Conservation (phyloP, 78 protist species). For the Neovahlkampfia damariscottae region DNA sequence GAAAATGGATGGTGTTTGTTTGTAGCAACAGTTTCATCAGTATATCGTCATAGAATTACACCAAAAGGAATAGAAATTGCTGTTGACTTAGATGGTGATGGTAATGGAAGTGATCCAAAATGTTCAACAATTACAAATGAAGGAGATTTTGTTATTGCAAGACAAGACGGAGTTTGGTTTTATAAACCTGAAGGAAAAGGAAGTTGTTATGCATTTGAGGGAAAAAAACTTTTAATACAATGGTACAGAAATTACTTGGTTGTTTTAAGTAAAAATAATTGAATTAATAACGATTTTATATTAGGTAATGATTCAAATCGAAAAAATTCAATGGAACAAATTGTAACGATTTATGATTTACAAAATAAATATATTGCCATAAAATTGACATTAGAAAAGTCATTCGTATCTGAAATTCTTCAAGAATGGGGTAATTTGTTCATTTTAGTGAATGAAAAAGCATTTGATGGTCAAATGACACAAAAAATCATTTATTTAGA, state of each 20-base stretch:
- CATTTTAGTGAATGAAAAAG: conserved; percentile 38
- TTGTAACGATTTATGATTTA: conserved; percentile 65
- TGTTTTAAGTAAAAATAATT: conserved; percentile 13
- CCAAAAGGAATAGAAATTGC: neutral
- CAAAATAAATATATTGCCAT: conserved; percentile 59
- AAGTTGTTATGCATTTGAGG: conserved; percentile 31
- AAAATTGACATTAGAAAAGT: conserved; percentile 15
- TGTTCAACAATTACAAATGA: neutral
- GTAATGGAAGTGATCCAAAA: neutral
- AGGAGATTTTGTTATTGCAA: conserved; percentile 3
- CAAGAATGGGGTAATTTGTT: conserved; percentile 72
- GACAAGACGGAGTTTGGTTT: neutral
- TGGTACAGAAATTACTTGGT: conserved; percentile 64
- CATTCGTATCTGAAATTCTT: conserved; percentile 36
- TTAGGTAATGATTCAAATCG: conserved; percentile 10
- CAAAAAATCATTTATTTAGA: conserved; percentile 41
- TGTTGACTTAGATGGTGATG: neutral
- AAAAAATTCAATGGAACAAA: conserved; percentile 5
- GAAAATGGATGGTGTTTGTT: neutral
- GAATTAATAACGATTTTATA: neutral
- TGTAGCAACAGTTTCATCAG: neutral
- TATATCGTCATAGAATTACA: neutral
- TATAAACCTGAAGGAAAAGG: conserved; percentile 8
- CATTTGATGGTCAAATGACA: neutral
- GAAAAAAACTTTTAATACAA: conserved; percentile 2